phyloP scores from a whole-genome alignment of 2,329 filamentous ascomycete species.

The Exophiala xenobiotica region DNA sequence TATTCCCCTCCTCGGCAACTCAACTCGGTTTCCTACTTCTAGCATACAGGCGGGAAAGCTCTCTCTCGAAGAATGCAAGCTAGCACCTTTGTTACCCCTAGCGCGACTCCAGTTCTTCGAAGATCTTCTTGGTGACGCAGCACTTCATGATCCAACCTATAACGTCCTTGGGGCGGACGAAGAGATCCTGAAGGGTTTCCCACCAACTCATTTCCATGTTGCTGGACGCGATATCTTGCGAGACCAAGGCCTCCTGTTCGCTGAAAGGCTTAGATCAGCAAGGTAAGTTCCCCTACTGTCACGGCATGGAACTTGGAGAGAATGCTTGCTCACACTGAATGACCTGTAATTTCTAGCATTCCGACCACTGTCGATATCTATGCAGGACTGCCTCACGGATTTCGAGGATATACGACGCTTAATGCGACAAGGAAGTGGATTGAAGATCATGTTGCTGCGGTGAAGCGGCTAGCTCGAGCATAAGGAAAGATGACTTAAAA shows the following conservation, averaged over 20 bases:
- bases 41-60: no score
- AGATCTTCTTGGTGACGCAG: constrained; percentile 33
- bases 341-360: constrained; percentile 44
- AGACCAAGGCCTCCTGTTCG: constrained; percentile 53
- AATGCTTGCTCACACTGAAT: neutral
- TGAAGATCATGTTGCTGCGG: no score
- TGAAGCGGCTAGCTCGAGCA: no score
- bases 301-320: neutral
- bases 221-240: constrained; percentile 50
- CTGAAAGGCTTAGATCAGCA: constrained; percentile 38
- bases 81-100: constrained; percentile 53
- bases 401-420: constrained; percentile 41
- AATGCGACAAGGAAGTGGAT: no score
- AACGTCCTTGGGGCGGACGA: constrained; percentile 38
- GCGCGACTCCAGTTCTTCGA: constrained; percentile 35
- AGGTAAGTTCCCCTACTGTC: constrained; percentile 37
- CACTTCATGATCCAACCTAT: constrained; percentile 37
- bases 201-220: constrained; percentile 39
- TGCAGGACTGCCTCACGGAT: constrained; percentile 55
- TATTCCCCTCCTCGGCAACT: no score
- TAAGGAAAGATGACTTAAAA: no score
- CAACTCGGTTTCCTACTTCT: no score
- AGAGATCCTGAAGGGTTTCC: constrained; percentile 43
- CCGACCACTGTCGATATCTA: constrained; percentile 52
- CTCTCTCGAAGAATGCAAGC: no score